Percentiles rank a stretch among this genome's conserved stretches.
phyloP scores from a whole-genome alignment of 768 basidiomycete genomes.

The Sporobolomyces roseus region DNA sequence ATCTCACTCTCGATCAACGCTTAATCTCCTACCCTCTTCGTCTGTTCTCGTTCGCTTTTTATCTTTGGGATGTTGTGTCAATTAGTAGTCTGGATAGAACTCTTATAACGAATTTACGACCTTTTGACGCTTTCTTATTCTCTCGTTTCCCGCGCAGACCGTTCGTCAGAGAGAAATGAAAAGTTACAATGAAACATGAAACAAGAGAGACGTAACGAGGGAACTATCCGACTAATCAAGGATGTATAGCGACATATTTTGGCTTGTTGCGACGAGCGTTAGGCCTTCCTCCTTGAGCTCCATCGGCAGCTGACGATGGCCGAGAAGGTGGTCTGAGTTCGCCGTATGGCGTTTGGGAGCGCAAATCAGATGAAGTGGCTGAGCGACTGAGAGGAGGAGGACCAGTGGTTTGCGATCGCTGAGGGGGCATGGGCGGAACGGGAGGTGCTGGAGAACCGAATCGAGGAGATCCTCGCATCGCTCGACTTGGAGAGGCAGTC shows the following conservation, averaged over 20 bases:
- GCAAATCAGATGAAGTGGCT: slow-evolving; percentile 24
- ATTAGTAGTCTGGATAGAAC: no score
- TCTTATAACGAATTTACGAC: no score
- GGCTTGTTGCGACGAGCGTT: slow-evolving; percentile 20
- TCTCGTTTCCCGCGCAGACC: no score
- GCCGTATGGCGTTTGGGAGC: neutral
- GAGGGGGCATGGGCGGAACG: slow-evolving; percentile 31
- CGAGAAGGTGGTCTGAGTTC: slow-evolving; percentile 12
- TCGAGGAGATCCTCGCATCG: slow-evolving; percentile 21
- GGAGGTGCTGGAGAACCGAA: slow-evolving; percentile 20
- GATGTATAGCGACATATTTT: neutral
- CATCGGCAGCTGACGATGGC: neutral
- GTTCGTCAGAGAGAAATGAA: no score
- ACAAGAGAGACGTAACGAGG: no score
- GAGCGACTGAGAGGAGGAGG: slow-evolving; percentile 33
- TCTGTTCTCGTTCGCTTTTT: neutral
- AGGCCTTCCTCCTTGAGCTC: neutral
- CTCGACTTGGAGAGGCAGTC: slow-evolving; percentile 37
- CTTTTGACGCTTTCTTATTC: no score
- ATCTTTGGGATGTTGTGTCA: slow-evolving; percentile 12
- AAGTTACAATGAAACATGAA: no score
- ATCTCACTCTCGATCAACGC: slow-evolving; percentile 17
- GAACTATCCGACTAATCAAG: neutral
- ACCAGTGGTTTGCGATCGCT: neutral
- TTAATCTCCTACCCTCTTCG: neutral